A percentile compares a stretch with the other conserved stretches of the same genome.
Conservation (phyloP, 805 yeast species). For the Limtongia smithiae region DNA sequence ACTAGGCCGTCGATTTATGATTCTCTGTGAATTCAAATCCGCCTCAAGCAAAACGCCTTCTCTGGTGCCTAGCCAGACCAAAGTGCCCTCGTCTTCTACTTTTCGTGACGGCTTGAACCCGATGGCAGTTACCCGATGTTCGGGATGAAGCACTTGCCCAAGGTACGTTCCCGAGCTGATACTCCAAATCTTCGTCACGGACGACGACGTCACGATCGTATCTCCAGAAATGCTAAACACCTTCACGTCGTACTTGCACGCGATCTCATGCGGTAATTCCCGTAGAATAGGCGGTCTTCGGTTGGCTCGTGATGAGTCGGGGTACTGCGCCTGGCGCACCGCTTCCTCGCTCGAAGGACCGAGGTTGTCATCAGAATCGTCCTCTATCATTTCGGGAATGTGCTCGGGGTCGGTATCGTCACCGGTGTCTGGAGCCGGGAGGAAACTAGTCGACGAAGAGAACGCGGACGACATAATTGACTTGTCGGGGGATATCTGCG, state of each 20-base stretch:
- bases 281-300: slow-evolving; percentile 34
- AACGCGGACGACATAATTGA: too few relatives aligned
- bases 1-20: slow-evolving; percentile 30
- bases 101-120: slow-evolving; percentile 28
- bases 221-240: slow-evolving; percentile 30
- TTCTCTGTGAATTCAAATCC: slow-evolving; percentile 25
- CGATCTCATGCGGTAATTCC: slow-evolving; percentile 30
- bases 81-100: slow-evolving; percentile 25
- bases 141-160: slow-evolving; percentile 32
- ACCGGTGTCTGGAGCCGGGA: too few relatives aligned
- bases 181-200: slow-evolving; percentile 30
- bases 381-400: slow-evolving; percentile 13
- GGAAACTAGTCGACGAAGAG: too few relatives aligned
- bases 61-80: slow-evolving; percentile 38
- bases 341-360: slow-evolving; percentile 14
- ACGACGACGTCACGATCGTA: slow-evolving; percentile 26
- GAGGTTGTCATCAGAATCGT: slow-evolving; percentile 21
- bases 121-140: slow-evolving; percentile 32
- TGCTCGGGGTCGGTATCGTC: too few relatives aligned
- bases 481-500: too few relatives aligned
- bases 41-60: slow-evolving; percentile 38
- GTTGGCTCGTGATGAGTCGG: slow-evolving; percentile 37
- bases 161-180: slow-evolving; percentile 28
- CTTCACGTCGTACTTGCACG: slow-evolving; percentile 30
- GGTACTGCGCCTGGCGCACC: slow-evolving; percentile 23